Conservation (phyloP, 768 basidiomycete species). For the Leucosporidium scottii region DNA sequence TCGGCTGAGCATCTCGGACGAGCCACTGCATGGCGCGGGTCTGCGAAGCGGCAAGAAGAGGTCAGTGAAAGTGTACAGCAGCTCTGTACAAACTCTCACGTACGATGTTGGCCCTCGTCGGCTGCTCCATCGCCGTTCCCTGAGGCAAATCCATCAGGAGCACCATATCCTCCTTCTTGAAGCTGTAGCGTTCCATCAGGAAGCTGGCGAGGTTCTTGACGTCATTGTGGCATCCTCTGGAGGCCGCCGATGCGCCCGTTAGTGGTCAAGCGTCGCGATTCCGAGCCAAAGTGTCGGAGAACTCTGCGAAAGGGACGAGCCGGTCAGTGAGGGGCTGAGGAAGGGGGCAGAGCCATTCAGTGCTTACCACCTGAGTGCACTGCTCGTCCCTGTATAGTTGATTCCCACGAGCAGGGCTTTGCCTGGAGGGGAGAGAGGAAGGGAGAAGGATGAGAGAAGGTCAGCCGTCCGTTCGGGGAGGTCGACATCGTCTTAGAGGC, state of each 20-base stretch:
- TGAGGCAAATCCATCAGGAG: slow-evolving; percentile 68
- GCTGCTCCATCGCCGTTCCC: slow-evolving; percentile 54
- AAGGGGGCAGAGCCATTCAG: no score
- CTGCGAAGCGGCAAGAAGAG: slow-evolving; percentile 40
- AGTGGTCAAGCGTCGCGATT: no score
- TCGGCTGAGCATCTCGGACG: slow-evolving; percentile 65
- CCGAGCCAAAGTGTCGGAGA: no score
- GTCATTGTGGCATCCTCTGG: slow-evolving; percentile 82
- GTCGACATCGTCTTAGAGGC: no score
- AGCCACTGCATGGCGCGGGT: slow-evolving; percentile 85
- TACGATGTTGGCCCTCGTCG: slow-evolving; percentile 76
- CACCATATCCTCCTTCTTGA: slow-evolving; percentile 72
- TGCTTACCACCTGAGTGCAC: slow-evolving; percentile 48
- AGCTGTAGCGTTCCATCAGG: slow-evolving; percentile 49
- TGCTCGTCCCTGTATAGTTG: slow-evolving; percentile 65
- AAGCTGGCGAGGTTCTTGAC: slow-evolving; percentile 74
- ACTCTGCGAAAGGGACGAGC: no score
- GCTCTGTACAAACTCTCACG: slow-evolving; percentile 28
- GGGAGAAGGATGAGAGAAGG: no score
- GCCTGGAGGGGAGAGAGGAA: no score
- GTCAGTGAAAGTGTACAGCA: not conserved
- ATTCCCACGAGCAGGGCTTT: no score
- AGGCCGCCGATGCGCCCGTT: no score
- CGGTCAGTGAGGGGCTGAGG: no score
- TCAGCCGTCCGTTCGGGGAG: no score